Conservation (phyloP, 192 early-diverging fungal genomes). For the Backusella psychrophila region DNA sequence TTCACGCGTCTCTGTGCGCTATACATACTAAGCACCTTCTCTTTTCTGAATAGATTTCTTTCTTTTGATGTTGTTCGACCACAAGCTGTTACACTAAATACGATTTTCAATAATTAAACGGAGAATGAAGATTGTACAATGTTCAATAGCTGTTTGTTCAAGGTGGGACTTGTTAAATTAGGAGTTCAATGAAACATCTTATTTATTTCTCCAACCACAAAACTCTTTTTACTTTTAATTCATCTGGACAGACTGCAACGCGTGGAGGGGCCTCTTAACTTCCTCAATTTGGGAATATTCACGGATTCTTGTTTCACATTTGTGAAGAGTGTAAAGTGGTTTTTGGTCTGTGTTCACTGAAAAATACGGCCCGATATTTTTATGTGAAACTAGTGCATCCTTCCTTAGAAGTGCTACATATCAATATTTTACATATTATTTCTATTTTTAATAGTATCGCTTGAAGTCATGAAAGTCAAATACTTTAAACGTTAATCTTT, state of each 20-base stretch:
- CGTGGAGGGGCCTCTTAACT: neutral
- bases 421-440: neutral
- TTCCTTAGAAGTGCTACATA: neutral
- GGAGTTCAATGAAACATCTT: neutral
- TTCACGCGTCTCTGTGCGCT: neutral
- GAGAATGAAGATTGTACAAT: slow-evolving; percentile 1
- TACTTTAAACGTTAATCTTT: no score
- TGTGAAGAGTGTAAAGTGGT: neutral
- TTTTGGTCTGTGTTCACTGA: neutral
- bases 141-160: neutral
- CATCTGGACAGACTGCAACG: neutral
- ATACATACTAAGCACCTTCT: neutral
- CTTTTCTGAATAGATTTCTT: neutral
- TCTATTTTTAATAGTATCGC: neutral
- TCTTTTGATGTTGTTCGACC: neutral
- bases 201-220: neutral
- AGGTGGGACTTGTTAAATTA: neutral
- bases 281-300: neutral
- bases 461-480: no score
- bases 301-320: neutral
- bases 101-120: neutral
- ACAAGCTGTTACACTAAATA: neutral
- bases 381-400: neutral
- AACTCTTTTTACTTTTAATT: neutral
- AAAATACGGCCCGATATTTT: neutral